Conservation (phyloP, 2,329 filamentous ascomycete species). For the Verticillium zaregamsianum region DNA sequence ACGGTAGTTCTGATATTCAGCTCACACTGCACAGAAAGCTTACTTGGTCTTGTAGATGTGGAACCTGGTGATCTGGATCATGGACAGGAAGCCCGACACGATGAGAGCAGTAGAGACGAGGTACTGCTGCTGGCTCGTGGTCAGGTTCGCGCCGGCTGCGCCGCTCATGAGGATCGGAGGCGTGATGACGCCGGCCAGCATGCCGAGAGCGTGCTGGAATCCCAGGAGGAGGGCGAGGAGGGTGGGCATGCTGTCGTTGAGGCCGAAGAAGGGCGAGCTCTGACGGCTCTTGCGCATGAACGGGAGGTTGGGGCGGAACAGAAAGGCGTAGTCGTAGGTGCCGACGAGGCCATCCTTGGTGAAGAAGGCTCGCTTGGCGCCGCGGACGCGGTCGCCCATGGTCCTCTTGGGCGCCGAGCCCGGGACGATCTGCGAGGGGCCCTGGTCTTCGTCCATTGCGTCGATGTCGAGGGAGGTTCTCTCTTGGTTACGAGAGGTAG, state of each 20-base stretch:
- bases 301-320: constrained; percentile 78
- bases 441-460: constrained; percentile 54
- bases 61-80: constrained; percentile 74
- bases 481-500: neutral
- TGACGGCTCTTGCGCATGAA: constrained; percentile 64
- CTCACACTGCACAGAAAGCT: constrained; percentile 16
- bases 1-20: neutral
- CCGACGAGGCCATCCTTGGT: constrained; percentile 73
- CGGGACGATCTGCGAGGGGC: constrained; percentile 44
- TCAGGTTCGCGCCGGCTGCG: constrained; percentile 59
- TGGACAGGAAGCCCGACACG: constrained; percentile 70
- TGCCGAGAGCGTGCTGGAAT: constrained; percentile 74
- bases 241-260: constrained; percentile 74
- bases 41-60: constrained; percentile 63
- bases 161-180: constrained; percentile 70
- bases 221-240: constrained; percentile 70
- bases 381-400: constrained; percentile 22
- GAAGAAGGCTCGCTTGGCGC: constrained; percentile 38
- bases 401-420: constrained; percentile 26
- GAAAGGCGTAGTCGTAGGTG: constrained; percentile 83
- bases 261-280: constrained; percentile 77
- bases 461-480: neutral
- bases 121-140: constrained; percentile 61
- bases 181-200: constrained; percentile 72
- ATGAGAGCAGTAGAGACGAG: constrained; percentile 76